Conservation (phyloP, 352 stramenopile species). For the Globisporangium middletonii region DNA sequence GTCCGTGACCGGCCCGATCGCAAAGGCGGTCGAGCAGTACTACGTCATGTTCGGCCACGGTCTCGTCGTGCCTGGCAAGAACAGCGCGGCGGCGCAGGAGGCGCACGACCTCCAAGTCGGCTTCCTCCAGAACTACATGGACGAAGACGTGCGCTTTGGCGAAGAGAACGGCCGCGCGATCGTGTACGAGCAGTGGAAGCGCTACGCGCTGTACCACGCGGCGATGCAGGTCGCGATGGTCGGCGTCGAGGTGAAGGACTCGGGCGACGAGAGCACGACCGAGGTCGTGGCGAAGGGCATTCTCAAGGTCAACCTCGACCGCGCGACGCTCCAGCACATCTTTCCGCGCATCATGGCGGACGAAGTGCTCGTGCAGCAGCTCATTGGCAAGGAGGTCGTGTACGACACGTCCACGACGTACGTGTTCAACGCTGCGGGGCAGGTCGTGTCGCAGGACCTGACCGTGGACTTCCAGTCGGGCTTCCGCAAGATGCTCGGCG, state of each 20-base stretch:
- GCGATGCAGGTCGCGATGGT: slow-evolving; percentile 12
- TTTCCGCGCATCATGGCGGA: slow-evolving; percentile 32
- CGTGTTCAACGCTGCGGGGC: slow-evolving; percentile 19
- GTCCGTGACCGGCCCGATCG: slow-evolving; percentile 8
- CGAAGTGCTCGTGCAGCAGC: slow-evolving; percentile 27
- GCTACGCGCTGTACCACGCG: slow-evolving; percentile 16
- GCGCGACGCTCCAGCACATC: slow-evolving; percentile 21
- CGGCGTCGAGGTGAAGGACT: slow-evolving; percentile 7
- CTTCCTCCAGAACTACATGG: slow-evolving; percentile 38
- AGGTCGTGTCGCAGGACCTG: slow-evolving; percentile 15
- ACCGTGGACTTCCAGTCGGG: slow-evolving; percentile 21
- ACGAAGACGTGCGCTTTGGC: slow-evolving; percentile 32
- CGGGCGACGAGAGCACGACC: slow-evolving; percentile 6
- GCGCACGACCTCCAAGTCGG: slow-evolving; percentile 14
- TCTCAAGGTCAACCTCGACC: slow-evolving; percentile 10
- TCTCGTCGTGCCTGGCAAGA: slow-evolving; percentile 7
- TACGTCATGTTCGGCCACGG: slow-evolving; percentile 14
- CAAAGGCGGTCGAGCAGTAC: slow-evolving; percentile 15
- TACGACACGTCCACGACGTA: slow-evolving; percentile 27
- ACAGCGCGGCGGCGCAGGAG: slow-evolving; percentile 4
- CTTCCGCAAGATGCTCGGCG: slow-evolving; percentile 13
- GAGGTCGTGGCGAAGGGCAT: slow-evolving; percentile 11
- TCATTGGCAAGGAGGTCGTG: slow-evolving; percentile 26
- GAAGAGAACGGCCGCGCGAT: slow-evolving; percentile 7
- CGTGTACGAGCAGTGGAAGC: slow-evolving; percentile 19